phyloP scores from a whole-genome alignment of 768 basidiomycete species.

The Suillus subaureus region DNA sequence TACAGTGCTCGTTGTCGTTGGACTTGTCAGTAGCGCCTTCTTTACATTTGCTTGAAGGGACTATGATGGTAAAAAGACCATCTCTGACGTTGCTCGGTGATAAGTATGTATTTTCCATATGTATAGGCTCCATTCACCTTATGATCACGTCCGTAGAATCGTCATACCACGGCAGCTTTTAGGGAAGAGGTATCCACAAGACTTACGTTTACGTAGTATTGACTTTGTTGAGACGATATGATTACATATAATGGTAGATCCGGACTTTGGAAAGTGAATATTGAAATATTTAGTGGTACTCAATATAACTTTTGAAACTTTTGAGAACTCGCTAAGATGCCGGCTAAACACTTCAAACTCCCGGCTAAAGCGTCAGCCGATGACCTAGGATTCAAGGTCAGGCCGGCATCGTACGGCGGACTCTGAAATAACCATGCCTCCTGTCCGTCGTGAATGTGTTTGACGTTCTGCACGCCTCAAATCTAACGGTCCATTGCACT shows the following conservation, averaged over 20 bases:
- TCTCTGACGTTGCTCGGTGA: neutral
- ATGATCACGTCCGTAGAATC: neutral
- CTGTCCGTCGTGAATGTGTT: too few species aligned
- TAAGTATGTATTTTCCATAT: neutral
- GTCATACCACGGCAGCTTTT: neutral
- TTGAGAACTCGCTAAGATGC: too few species aligned
- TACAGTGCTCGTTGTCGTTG: constrained; percentile 15
- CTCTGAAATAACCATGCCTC: too few species aligned
- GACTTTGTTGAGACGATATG: neutral
- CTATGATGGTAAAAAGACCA: neutral
- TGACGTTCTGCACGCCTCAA: too few species aligned
- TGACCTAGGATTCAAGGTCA: too few species aligned
- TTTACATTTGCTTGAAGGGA: constrained; percentile 1
- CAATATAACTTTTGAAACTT: too few species aligned
- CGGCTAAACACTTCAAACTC: too few species aligned
- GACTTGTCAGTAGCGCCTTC: constrained; percentile 7
- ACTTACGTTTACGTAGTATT: neutral
- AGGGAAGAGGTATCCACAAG: neutral
- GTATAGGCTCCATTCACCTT: neutral
- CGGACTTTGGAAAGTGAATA: too few species aligned
- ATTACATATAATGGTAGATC: neutral
- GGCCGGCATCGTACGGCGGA: too few species aligned
- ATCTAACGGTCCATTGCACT: too few species aligned
- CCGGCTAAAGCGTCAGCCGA: too few species aligned
- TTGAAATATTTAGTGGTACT: too few species aligned